Conservation (phyloP, 2,329 filamentous ascomycete genomes). For the Fusarium avenaceum region DNA sequence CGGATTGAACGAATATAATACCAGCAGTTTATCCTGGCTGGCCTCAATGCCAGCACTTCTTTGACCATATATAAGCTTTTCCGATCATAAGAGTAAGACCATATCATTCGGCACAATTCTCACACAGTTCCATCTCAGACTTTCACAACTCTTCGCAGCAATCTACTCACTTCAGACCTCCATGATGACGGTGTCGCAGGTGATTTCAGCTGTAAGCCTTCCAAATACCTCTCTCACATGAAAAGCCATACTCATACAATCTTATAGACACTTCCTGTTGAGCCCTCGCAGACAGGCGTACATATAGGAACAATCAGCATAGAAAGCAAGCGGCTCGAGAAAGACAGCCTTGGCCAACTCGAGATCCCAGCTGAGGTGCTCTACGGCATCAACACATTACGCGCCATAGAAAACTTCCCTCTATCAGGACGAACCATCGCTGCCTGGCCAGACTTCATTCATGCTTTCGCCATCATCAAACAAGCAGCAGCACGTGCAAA, state of each 20-base stretch:
- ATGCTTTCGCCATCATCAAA: constrained; percentile 10
- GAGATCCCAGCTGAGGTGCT: constrained; percentile 1
- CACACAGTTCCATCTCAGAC: background rate
- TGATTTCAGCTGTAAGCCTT: constrained; percentile 1
- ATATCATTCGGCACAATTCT: background rate
- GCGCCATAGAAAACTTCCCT: constrained; percentile 15
- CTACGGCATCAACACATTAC: constrained; percentile 15
- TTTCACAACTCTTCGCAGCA: background rate
- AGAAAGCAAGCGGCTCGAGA: constrained; percentile 5
- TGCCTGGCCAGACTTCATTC: constrained; percentile 9
- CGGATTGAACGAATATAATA: background rate
- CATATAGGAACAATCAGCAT: background rate
- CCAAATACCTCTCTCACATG: too few relatives aligned
- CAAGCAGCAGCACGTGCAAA: constrained; percentile 16
- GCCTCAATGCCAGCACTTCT: background rate
- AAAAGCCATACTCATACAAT: constrained; percentile 1
- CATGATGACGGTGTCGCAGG: constrained; percentile 12
- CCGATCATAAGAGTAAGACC: background rate
- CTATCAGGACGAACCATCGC: constrained; percentile 12
- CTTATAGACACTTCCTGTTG: background rate
- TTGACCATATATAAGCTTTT: background rate
- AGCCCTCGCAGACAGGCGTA: background rate
- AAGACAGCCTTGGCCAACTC: constrained; percentile 11
- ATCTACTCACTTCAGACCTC: background rate
- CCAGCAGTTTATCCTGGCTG: background rate